A percentile compares a stretch with the other conserved stretches of the same genome.
phyloP scores from a whole-genome alignment of 495 filamentous ascomycete species.

The Hypoxylon lienhwacheense region DNA sequence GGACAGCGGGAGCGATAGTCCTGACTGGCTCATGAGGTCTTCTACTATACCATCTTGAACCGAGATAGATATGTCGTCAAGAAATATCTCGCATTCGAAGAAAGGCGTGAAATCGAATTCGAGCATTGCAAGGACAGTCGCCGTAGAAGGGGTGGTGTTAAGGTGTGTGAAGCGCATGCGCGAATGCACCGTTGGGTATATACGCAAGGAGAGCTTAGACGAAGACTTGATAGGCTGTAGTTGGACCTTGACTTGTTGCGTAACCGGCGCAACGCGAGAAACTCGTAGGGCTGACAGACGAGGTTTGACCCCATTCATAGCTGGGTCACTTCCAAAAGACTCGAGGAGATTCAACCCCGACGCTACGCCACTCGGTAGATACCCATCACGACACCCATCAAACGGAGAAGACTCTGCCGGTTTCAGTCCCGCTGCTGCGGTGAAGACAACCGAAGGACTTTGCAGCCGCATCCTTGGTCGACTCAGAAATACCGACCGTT shows the following conservation, averaged over 20 bases:
- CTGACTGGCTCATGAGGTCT: conserved; percentile 59
- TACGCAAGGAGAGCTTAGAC: conserved; percentile 66
- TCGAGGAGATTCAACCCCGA: conserved; percentile 81
- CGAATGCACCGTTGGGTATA: conserved; percentile 81
- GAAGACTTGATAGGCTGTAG: conserved; percentile 64
- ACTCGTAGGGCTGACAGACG: conserved; percentile 79
- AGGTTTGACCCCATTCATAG: conserved; percentile 65
- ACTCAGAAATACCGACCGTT: conserved; percentile 69
- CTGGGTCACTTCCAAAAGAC: conserved; percentile 70
- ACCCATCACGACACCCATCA: conserved; percentile 63
- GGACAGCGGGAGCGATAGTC: conserved; percentile 63
- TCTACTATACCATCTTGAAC: conserved; percentile 70
- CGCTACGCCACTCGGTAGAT: conserved; percentile 74
- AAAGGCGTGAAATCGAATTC: conserved; percentile 89
- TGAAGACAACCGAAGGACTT: conserved; percentile 74
- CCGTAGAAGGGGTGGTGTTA: conserved; percentile 62
- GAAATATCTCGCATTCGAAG: conserved; percentile 67
- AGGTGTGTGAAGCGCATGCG: conserved; percentile 78
- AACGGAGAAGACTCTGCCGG: conserved; percentile 54
- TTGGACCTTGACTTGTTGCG: conserved; percentile 53
- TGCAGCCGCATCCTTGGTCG: conserved; percentile 79
- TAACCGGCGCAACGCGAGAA: conserved; percentile 68
- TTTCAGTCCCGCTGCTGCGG: conserved; percentile 69
- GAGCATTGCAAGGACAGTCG: conserved; percentile 76
- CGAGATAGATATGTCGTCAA: conserved; percentile 67